Evolutionary conservation across 106 monocot species (phyloP), one percentile per base, ranked within the genome.

Genomic region (Dioscorea alata): DNA sequence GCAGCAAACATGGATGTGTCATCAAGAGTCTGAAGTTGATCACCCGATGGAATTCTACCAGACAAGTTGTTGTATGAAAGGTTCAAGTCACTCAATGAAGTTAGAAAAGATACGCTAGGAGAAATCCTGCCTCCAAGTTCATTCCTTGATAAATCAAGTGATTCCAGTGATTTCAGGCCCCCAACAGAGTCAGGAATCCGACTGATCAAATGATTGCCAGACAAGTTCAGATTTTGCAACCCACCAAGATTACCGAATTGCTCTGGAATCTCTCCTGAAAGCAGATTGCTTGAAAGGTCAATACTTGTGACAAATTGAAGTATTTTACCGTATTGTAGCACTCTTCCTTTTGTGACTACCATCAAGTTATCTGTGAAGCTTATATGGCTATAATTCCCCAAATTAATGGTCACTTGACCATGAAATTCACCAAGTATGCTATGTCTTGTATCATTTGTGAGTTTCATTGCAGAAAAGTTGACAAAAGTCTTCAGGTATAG

Each of bases 51-150:
- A 34, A 82, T 74, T 24, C 34, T 60, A 8, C 78, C 78, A 2
- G 73, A 74, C 3, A 82, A 32, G 59, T 78, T 70, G 42, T 78
- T 78, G 16, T 70, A 70, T 6, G 74, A 82, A 31, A 82, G 4
- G 65, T 82, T 78, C 48, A 77, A 62, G 73, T 73, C 2, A 54
- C 31, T 66, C 23, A 82, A 73, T 8, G 12, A 68, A 23, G 58
- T 23, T 33, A 82, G 42, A 22, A 13, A 0, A 0, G 65, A 65
- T 12, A 82, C 64, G 69, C 13, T 57, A 0, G 22, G 14, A 48
- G 83, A 74, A 59, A 83, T 78, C 19, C 12, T 49, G 23, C 82
- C 82, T 2, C 63, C 56, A 18, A 82, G 51, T 0, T 60, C 18
- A 51, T 82, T 82, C 2, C 49, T 51, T 2, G 75, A 83, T 4